A percentile compares a stretch with the other conserved stretches of the same genome.
These are phyloP conservation scores for Wickerhamiella brachini DNA, from an alignment of 805 yeast species.

Conservation along the genomic window DNA sequence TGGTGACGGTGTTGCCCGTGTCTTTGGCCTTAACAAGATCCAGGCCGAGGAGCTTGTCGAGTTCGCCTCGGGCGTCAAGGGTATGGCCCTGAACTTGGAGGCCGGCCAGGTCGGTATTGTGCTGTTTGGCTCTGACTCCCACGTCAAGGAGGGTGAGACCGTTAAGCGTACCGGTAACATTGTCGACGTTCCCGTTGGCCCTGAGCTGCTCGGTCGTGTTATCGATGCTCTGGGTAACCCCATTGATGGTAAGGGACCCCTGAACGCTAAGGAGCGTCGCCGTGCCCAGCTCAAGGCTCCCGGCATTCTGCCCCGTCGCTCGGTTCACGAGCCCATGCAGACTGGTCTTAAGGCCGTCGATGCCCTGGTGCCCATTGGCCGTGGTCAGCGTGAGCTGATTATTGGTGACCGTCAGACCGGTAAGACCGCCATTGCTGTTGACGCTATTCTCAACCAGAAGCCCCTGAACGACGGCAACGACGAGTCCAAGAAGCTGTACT, in stretches of 20 bases:
- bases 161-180: constrained; percentile 99
- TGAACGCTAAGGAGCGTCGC: constrained; percentile 66
- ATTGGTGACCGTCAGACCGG: constrained; percentile 99
- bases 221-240: constrained; percentile 99
- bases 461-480: constrained; percentile 93
- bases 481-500: constrained; percentile 96
- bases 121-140: constrained; percentile 97
- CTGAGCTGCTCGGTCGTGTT: constrained; percentile 95
- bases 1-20: constrained; percentile 99
- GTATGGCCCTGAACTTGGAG: constrained; percentile 99
- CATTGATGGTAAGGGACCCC: constrained; percentile 99
- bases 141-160: constrained; percentile 98
- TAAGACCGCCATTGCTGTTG: constrained; percentile 98
- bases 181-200: constrained; percentile 99
- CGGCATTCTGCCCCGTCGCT: constrained; percentile 98
- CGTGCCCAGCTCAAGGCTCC: constrained; percentile 99
- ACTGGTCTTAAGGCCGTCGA: constrained; percentile 99
- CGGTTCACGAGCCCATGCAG: constrained; percentile 98
- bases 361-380: constrained; percentile 97
- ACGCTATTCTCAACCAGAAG: constrained; percentile 97
- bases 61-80: constrained; percentile 98
- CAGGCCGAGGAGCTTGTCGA: constrained; percentile 99
- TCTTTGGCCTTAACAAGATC: constrained; percentile 97
- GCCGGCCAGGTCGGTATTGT: constrained; percentile 99
- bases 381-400: constrained; percentile 99